phyloP scores from a whole-genome alignment of 1,284 basidiomycete species.

The Lentinus polychrous region DNA sequence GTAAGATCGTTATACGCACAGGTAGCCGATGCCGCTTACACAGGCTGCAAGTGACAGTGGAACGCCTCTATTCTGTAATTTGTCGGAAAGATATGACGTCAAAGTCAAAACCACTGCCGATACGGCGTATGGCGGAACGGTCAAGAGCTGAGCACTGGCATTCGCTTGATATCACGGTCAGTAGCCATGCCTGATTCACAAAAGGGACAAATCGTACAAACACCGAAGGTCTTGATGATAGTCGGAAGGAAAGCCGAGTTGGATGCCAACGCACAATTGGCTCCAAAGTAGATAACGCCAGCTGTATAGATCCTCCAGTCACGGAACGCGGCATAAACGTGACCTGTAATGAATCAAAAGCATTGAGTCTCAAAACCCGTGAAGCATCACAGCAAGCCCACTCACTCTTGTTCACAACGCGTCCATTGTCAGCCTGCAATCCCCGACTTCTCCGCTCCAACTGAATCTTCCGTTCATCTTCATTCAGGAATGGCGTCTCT shows the following conservation, averaged over 20 bases:
- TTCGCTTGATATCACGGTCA: constrained; percentile 22
- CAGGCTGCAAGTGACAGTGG: constrained; percentile 42
- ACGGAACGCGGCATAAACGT: constrained; percentile 56
- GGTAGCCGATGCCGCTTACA: constrained; percentile 58
- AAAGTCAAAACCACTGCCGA: constrained; percentile 62
- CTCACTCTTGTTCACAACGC: constrained; percentile 60
- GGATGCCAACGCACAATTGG: constrained; percentile 74
- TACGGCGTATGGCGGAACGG: constrained; percentile 79
- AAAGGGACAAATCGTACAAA: constrained; percentile 30
- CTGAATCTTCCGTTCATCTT: constrained; percentile 68
- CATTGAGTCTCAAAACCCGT: constrained; percentile 10
- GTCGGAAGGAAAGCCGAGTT: constrained; percentile 58
- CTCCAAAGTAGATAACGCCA: constrained; percentile 69
- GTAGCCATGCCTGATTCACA: constrained; percentile 1
- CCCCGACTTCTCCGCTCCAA: constrained; percentile 70
- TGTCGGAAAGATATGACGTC: constrained; percentile 65
- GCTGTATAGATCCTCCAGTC: constrained; percentile 68
- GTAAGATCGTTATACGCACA: constrained; percentile 29
- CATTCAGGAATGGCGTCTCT: constrained; percentile 61
- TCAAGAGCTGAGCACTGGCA: constrained; percentile 58
- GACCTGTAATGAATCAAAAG: constrained; percentile 32
- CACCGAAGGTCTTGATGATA: constrained; percentile 37
- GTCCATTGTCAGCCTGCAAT: constrained; percentile 58
- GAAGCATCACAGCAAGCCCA: neutral
- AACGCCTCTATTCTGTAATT: constrained; percentile 62